A percentile compares a stretch with the other conserved stretches of the same genome.
These are phyloP conservation scores for Xylaria acuta DNA, from an alignment of 495 filamentous ascomycete species.

Conservation along the genomic window DNA sequence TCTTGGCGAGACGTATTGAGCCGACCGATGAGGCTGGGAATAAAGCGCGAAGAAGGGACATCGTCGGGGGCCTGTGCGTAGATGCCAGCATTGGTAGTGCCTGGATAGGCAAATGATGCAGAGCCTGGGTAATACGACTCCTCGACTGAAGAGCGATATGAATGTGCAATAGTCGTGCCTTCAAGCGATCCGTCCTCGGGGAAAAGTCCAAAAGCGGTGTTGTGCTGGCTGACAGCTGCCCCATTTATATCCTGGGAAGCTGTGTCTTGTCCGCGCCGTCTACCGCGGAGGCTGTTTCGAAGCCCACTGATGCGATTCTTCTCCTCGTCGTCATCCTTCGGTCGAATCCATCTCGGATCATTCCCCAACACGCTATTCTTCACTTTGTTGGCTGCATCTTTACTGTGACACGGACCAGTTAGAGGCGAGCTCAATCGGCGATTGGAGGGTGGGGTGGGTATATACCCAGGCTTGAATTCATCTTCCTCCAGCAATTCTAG, in stretches of 20 bases:
- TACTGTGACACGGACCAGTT: slow-evolving; percentile 35
- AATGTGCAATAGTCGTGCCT: slow-evolving; percentile 31
- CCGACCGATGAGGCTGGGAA: slow-evolving; percentile 19
- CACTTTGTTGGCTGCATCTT: slow-evolving; percentile 57
- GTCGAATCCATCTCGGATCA: slow-evolving; percentile 54
- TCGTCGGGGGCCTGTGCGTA: slow-evolving; percentile 3
- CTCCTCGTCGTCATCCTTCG: slow-evolving; percentile 52
- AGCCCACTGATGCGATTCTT: slow-evolving; percentile 46
- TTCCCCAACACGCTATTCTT: slow-evolving; percentile 55
- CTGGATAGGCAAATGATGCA: neutral
- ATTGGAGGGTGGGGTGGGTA: neutral
- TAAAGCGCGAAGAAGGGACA: slow-evolving; percentile 15
- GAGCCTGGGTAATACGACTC: neutral
- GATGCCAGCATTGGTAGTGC: neutral
- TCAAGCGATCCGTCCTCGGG: slow-evolving; percentile 10
- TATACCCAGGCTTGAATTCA: slow-evolving; percentile 50
- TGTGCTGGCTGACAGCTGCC: slow-evolving; percentile 5
- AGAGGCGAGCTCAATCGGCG: slow-evolving; percentile 11
- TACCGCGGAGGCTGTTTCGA: slow-evolving; percentile 31
- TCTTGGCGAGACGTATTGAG: slow-evolving; percentile 30
- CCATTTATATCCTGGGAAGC: neutral
- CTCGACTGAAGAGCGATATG: slow-evolving; percentile 34
- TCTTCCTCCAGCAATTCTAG: slow-evolving; percentile 51
- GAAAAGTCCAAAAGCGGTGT: slow-evolving; percentile 17
- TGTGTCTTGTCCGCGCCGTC: slow-evolving; percentile 19